phyloP scores from a whole-genome alignment of 768 basidiomycete genomes.

The Leccinum rimulosum region DNA sequence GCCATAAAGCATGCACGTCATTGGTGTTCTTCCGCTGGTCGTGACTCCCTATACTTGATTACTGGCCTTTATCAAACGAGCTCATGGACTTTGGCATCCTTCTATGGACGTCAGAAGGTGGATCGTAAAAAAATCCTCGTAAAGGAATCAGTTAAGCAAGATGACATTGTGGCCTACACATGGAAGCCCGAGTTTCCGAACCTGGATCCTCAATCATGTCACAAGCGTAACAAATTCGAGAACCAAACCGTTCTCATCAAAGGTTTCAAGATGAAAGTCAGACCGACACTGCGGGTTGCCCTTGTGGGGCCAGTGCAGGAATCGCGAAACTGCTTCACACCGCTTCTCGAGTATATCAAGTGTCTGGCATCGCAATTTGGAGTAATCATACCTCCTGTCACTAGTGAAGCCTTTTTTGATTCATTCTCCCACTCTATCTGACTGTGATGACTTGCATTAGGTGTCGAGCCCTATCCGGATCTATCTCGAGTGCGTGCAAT shows the following conservation, averaged over 20 bases:
- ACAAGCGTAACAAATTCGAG: too few relatives aligned
- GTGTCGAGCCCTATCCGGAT: not conserved
- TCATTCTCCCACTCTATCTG: not conserved
- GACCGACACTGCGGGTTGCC: not conserved
- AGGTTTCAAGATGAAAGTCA: conserved; percentile 10
- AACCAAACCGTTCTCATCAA: conserved; percentile 13
- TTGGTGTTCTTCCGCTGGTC: not conserved
- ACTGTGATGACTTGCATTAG: not conserved
- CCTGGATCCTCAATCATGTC: not conserved
- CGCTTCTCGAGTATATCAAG: not conserved
- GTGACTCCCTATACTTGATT: conserved; percentile 3
- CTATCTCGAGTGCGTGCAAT: conserved; percentile 1
- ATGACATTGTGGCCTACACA: not conserved
- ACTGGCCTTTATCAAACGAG: not conserved
- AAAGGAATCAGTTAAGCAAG: not conserved
- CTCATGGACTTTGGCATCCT: conserved; percentile 1
- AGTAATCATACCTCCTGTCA: too few relatives aligned
- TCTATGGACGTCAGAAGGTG: not conserved
- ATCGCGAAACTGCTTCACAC: too few relatives aligned
- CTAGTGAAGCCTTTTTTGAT: not conserved
- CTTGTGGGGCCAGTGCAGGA: not conserved
- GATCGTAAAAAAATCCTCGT: not conserved
- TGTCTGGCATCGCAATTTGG: not conserved
- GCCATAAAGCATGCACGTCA: not conserved
- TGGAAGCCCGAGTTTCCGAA: not conserved